Percentiles rank a stretch among this genome's conserved stretches.
phyloP scores from a whole-genome alignment of 176 grass and related monocot species.

The Cenchrus americanus region DNA sequence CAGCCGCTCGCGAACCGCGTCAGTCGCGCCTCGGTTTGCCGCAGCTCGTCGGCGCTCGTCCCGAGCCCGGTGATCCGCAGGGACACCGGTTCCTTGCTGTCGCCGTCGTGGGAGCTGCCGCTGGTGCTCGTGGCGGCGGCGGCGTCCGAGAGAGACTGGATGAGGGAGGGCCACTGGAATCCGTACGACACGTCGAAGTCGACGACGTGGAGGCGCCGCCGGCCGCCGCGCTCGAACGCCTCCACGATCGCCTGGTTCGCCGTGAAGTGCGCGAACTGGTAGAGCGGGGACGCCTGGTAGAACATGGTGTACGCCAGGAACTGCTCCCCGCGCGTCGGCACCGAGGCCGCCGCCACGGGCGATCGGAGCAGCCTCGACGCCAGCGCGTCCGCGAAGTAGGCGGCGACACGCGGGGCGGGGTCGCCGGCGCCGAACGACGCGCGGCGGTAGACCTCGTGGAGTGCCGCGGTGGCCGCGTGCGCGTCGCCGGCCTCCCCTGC shows the following conservation, averaged over 20 bases:
- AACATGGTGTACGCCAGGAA: constrained; percentile 73
- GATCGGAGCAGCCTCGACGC: constrained; percentile 42
- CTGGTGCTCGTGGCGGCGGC: constrained; percentile 14
- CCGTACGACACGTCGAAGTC: constrained; percentile 83
- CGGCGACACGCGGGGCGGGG: constrained; percentile 63
- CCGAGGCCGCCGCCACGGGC: background rate
- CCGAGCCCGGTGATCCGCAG: constrained; percentile 72
- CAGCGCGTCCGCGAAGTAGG: constrained; percentile 69
- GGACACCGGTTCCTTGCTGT: constrained; percentile 35
- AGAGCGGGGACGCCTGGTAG: constrained; percentile 69
- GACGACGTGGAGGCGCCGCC: constrained; percentile 60
- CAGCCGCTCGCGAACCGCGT: constrained; percentile 58
- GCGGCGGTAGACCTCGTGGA: constrained; percentile 59
- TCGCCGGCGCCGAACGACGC: constrained; percentile 52
- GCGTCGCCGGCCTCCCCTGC: constrained; percentile 43
- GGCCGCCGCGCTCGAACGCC: constrained; percentile 58
- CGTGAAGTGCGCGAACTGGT: constrained; percentile 90
- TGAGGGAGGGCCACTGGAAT: constrained; percentile 94
- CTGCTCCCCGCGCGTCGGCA: constrained; percentile 30
- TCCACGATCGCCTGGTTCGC: constrained; percentile 95
- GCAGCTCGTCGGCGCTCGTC: constrained; percentile 53
- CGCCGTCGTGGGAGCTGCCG: background rate
- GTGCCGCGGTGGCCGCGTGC: constrained; percentile 39
- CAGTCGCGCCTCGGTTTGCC: constrained; percentile 61
- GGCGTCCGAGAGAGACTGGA: constrained; percentile 75